These are phyloP conservation scores for Aureoboletus auriporus DNA, from an alignment of 768 basidiomycete species.

Conservation along the genomic window DNA sequence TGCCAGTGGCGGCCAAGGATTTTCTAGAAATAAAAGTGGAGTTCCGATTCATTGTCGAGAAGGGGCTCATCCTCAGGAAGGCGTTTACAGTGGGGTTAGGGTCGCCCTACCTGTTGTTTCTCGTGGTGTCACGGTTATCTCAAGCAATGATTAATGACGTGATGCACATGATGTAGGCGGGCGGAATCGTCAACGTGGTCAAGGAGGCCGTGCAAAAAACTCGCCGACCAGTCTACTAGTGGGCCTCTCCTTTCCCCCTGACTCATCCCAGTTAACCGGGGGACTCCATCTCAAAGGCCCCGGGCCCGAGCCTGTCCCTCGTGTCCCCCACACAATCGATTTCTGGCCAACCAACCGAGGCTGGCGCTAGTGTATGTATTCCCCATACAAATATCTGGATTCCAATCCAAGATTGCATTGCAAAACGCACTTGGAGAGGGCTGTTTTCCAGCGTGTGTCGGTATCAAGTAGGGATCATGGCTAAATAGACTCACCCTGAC, in stretches of 20 bases:
- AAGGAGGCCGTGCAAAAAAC: constrained; percentile 60
- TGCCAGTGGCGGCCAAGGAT: too few species aligned
- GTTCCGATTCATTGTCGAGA: too few species aligned
- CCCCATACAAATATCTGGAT: constrained; percentile 85
- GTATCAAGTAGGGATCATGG: constrained; percentile 46
- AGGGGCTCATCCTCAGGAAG: too few species aligned
- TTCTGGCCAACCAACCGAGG: constrained; percentile 53
- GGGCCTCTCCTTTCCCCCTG: background rate
- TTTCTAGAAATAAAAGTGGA: too few species aligned
- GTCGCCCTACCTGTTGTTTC: too few species aligned
- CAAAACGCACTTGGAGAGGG: constrained; percentile 67
- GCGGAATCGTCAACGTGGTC: too few species aligned
- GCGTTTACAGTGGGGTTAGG: too few species aligned
- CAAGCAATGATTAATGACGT: too few species aligned
- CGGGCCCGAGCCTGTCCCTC: constrained; percentile 56
- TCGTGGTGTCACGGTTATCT: too few species aligned
- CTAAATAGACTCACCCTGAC: constrained; percentile 3
- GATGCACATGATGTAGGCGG: too few species aligned
- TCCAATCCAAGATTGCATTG: constrained; percentile 69
- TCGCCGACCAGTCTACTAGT: constrained; percentile 63
- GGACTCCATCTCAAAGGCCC: constrained; percentile 80
- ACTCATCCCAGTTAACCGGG: constrained; percentile 56
- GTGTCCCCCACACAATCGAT: constrained; percentile 70
- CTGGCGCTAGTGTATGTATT: constrained; percentile 69
- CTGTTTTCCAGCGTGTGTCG: constrained; percentile 75